Evolutionary conservation across 2,329 filamentous ascomycete species (phyloP), one percentile per base, ranked within the genome.

Genomic region (Sordariomycetes sp.): DNA sequence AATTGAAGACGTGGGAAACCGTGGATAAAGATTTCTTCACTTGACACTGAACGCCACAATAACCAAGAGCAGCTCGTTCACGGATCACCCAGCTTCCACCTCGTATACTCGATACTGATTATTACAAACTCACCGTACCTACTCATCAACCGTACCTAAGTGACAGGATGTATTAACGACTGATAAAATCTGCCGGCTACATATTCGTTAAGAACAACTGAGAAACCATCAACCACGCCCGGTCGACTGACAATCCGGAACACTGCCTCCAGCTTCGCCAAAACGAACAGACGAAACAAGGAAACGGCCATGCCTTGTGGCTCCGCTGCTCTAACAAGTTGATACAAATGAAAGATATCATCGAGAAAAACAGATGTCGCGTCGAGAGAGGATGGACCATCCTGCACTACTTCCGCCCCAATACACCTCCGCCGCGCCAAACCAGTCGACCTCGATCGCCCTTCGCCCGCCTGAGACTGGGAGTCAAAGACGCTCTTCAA

Each of bases 401-500:
- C 52, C 34, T 20, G 10, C 24, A 2, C 25, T 15, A 13, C 24
- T 36, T 53, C 13, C 25, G 39, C 39, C 39, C 6, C 15, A 45
- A 45, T 15, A 32, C 28, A 32, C 24, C 34, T 17, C 24, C 13
- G 52, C 28, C 20, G 35, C 34, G 15, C n/a, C 35, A 42, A 32
- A n/a, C 35, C 36, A 34, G 28, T 53, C 28, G 24, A 34, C 52
- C 20, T 53, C 20, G 52, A 6, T 13, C 34, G 3, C 22, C 22
- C 6, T n/a, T 10, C n/a, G 13, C 32, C 52, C 10, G 13, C 24
- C 10, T 53, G 28, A 53, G 34, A 34, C n/a, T 34, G 52, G 22
- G 52, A 34, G 24, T 28, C 45, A 36, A 52, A 35, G 54, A 54
- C 53, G 52, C 52, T 58, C 50, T 28, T 56, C 32, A 58, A 58